These are phyloP conservation scores for Pontederia crassipes DNA, from an alignment of 176 grass and related monocot species.

Conservation along the genomic window DNA sequence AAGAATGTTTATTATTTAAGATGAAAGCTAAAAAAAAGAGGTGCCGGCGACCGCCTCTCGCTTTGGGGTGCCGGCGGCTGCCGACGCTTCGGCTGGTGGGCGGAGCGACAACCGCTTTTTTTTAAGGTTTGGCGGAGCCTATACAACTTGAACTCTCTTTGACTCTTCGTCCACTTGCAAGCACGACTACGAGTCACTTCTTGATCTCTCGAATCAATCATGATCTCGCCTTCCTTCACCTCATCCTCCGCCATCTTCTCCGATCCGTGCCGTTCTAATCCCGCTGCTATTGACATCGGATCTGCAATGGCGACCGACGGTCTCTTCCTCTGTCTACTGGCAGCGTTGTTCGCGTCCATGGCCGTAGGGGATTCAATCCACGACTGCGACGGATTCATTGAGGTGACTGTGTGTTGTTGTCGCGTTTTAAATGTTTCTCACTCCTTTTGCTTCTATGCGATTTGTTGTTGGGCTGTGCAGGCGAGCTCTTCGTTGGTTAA, in stretches of 20 bases:
- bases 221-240: constrained; percentile 5
- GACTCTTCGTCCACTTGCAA: too few species aligned
- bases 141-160: too few species aligned
- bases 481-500: constrained; percentile 61
- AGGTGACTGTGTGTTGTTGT: constrained; percentile 25
- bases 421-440: too few species aligned
- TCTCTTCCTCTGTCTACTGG: constrained; percentile 12
- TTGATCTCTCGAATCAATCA: neutral
- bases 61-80: too few species aligned
- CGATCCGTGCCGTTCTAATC: neutral
- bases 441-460: constrained; percentile 11
- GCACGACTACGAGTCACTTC: too few species aligned
- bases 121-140: too few species aligned
- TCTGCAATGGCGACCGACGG: constrained; percentile 15
- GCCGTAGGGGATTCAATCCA: constrained; percentile 59
- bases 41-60: too few species aligned
- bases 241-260: neutral
- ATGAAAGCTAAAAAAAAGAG: too few species aligned
- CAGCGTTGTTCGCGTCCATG: neutral
- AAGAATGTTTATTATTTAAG: too few species aligned
- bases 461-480: constrained; percentile 25
- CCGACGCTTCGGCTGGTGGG: too few species aligned
- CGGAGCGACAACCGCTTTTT: too few species aligned
- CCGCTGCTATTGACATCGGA: constrained; percentile 18
- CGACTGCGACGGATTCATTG: constrained; percentile 83